phyloP scores from a whole-genome alignment of 495 filamentous ascomycete genomes.

The Hyaloscypha hepaticicola region DNA sequence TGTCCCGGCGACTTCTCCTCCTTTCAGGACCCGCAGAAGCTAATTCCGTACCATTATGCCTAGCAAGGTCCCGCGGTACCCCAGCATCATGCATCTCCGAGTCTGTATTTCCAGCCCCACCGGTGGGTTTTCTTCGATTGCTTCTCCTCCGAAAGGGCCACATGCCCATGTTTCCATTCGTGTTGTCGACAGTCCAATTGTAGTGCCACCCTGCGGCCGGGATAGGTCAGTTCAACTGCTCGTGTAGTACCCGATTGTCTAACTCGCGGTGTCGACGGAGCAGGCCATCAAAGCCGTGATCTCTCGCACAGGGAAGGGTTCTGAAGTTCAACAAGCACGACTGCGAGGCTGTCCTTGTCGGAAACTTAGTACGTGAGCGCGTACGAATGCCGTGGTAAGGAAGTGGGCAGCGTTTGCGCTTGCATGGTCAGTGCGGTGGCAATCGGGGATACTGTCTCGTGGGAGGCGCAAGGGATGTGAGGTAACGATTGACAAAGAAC shows the following conservation, averaged over 20 bases:
- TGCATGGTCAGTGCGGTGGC: constrained; percentile 29
- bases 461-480: not conserved
- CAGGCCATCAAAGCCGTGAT: constrained; percentile 22
- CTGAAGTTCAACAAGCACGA: not conserved
- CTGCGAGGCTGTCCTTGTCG: constrained; percentile 22
- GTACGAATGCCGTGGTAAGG: constrained; percentile 13
- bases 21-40: constrained; percentile 21
- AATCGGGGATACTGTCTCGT: not conserved
- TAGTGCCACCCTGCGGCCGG: constrained; percentile 9
- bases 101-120: constrained; percentile 37
- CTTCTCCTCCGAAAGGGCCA: constrained; percentile 77
- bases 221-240: not conserved
- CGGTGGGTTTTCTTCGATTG: constrained; percentile 45
- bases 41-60: constrained; percentile 30
- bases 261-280: constrained; percentile 11
- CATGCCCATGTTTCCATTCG: constrained; percentile 60
- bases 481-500: constrained; percentile 9
- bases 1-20: constrained; percentile 33
- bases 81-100: constrained; percentile 41
- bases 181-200: constrained; percentile 8
- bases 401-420: constrained; percentile 23
- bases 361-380: constrained; percentile 10
- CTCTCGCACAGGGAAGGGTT: constrained; percentile 11
- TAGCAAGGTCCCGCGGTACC: constrained; percentile 28
- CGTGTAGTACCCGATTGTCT: constrained; percentile 9